Base-by-base conservation (phyloP, 768 basidiomycete genomes). In the Xerocomellus amylosporus region DNA sequence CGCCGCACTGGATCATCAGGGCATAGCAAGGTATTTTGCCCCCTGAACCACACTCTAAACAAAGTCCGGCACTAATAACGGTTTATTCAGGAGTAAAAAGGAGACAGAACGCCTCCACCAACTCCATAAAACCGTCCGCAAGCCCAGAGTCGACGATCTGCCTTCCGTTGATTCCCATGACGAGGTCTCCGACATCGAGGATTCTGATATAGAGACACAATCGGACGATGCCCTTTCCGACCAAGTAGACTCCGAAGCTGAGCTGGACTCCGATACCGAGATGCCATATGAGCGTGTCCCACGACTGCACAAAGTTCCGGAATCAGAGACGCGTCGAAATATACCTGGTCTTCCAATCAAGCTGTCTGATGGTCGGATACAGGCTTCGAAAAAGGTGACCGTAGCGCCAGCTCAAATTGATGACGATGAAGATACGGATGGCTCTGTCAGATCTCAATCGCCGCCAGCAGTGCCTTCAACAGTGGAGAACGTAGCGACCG, bases 341-440 rank as follows among this genome's bases (percentile, higher is more conserved):
- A 76, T 88, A 44, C 76, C 80, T 46, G 77, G 87, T 15, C 75
- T 96, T 30, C 92, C 95, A 10, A 94, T 96, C 64, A 98, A 97
- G 71, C 77, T 96, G 2, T 77, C 86, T 3, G 80, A 89, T 58
- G 95, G 95, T 1, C 82, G 81, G 56, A 79, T 98, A 58, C 82
- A 86, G 65, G 72, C 82, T 53, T 83, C 79, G 24, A 79, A 78
- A 41, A 74, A 64, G 40, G 60, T 67, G 44, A 69, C 60, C 37
- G 44, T 47, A 22, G 59, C 54, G 6, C 55, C 56, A 13, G 53
- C 44, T 22, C 55, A 69, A 31, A 49, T 56, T 37, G 64, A 76
- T 17, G 43, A 42, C 46, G 59, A 65, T 26, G 68, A 70, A 38
- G 71, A 71, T 5, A 74, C 55, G 44, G 73, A 77, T 24, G 73